Percentiles rank a stretch among this genome's conserved stretches.
Conservation (phyloP, 2,329 filamentous ascomycete species). For the Xylariaceae sp. region DNA sequence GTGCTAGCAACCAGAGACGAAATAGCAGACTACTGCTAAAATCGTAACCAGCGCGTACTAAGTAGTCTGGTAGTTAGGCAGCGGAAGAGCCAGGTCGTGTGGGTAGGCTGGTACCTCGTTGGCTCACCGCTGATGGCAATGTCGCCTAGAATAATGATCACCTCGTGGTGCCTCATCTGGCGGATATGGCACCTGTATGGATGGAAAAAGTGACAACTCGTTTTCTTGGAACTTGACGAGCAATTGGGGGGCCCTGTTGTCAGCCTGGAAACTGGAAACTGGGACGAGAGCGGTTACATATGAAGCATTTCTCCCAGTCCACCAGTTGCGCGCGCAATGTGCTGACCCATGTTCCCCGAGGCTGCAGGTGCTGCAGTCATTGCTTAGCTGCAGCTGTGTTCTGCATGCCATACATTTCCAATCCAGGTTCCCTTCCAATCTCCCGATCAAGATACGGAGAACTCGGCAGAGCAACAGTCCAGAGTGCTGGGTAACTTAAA, state of each 20-base stretch:
- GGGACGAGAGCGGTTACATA: conserved; percentile 16
- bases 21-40: conserved; percentile 3
- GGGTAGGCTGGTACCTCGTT: conserved; percentile 15
- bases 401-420: conserved; percentile 37
- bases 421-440: conserved; percentile 29
- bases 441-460: conserved; percentile 37
- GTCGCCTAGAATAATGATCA: conserved; percentile 26
- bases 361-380: conserved; percentile 34
- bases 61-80: too few relatives aligned
- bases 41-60: conserved; percentile 4
- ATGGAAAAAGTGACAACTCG: neutral
- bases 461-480: conserved; percentile 33
- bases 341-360: conserved; percentile 30
- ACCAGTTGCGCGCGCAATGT: conserved; percentile 17
- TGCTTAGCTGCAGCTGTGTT: conserved; percentile 39
- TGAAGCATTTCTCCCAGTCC: conserved; percentile 25
- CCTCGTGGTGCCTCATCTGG: conserved; percentile 12
- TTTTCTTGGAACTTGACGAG: neutral
- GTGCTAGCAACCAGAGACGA: conserved; percentile 22
- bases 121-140: conserved; percentile 27
- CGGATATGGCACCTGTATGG: conserved; percentile 10
- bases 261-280: conserved; percentile 6
- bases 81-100: conserved; percentile 13
- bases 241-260: neutral
- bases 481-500: conserved; percentile 31